A percentile compares a stretch with the other conserved stretches of the same genome.
Conservation (phyloP, 225 moss, liverwort and hornwort genomes). For the Asterella californica region DNA sequence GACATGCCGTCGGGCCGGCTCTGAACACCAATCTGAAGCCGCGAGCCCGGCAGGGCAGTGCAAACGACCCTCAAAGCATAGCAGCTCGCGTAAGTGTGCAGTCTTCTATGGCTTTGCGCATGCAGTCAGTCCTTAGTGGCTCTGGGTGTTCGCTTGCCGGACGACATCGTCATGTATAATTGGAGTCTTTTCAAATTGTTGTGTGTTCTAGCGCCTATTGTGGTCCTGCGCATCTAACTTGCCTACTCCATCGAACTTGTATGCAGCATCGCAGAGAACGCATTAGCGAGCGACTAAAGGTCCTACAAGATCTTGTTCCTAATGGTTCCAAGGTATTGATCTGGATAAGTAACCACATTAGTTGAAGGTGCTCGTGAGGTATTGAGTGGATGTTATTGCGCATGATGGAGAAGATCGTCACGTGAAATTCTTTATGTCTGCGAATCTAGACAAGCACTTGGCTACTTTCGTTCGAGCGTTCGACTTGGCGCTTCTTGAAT, state of each 20-base stretch:
- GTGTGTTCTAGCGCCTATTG: not conserved
- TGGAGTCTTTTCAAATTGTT: not conserved
- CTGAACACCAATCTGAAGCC: slow-evolving; percentile 95
- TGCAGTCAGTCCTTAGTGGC: no score
- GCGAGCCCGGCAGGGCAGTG: slow-evolving; percentile 98
- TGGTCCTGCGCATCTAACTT: not conserved
- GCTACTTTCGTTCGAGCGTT: not conserved
- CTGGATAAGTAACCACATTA: not conserved
- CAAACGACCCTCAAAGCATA: slow-evolving; percentile 96
- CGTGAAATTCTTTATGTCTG: not conserved
- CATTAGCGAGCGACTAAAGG: slow-evolving; percentile 86
- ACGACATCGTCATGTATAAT: not conserved
- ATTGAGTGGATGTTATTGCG: not conserved
- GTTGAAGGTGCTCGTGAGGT: not conserved
- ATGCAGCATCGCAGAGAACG: slow-evolving; percentile 80
- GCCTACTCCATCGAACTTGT: not conserved
- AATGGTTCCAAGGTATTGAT: slow-evolving; percentile 61
- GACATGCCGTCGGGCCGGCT: slow-evolving; percentile 86
- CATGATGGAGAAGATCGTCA: not conserved
- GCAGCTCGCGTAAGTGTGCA: slow-evolving; percentile 68
- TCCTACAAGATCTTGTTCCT: slow-evolving; percentile 76
- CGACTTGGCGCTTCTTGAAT: not conserved
- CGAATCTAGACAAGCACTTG: not conserved
- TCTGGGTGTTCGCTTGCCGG: no score
- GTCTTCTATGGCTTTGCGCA: no score